phyloP scores from a whole-genome alignment of 441 rosid species.

The Sinapis alba region DNA sequence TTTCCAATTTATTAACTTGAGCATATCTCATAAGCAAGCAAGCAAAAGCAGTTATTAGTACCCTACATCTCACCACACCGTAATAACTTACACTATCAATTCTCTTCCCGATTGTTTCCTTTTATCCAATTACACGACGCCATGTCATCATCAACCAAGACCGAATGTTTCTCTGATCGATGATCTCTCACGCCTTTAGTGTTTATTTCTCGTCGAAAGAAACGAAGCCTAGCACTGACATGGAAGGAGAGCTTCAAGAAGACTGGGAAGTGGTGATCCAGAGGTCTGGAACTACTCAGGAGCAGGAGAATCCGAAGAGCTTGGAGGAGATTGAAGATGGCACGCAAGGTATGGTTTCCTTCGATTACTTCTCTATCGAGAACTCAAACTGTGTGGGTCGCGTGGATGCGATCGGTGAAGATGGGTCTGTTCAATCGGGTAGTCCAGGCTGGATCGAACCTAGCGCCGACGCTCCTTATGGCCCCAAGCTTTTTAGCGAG shows the following conservation, averaged over 20 bases:
- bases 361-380: conserved; percentile 77
- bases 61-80: too few relatives aligned
- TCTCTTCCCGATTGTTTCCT: too few relatives aligned
- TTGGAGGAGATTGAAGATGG: conserved; percentile 52
- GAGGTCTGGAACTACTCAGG: conserved; percentile 44
- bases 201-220: background rate
- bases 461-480: conserved; percentile 46
- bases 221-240: conserved; percentile 3
- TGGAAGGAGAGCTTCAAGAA: conserved; percentile 56
- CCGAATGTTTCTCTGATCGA: background rate
- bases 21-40: too few relatives aligned
- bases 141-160: too few relatives aligned
- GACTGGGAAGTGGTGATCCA: conserved; percentile 66
- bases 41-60: too few relatives aligned
- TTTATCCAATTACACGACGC: too few relatives aligned
- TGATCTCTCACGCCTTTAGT: background rate
- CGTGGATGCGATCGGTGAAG: conserved; percentile 42
- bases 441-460: conserved; percentile 88
- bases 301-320: conserved; percentile 30
- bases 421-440: conserved; percentile 57
- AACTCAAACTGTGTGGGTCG: conserved; percentile 34
- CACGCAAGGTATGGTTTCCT: conserved; percentile 61
- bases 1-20: too few relatives aligned
- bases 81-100: too few relatives aligned
- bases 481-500: conserved; percentile 49